Evolutionary conservation across 352 stramenopile genomes (phyloP).

Genomic region (Pythium plurisporium): DNA sequence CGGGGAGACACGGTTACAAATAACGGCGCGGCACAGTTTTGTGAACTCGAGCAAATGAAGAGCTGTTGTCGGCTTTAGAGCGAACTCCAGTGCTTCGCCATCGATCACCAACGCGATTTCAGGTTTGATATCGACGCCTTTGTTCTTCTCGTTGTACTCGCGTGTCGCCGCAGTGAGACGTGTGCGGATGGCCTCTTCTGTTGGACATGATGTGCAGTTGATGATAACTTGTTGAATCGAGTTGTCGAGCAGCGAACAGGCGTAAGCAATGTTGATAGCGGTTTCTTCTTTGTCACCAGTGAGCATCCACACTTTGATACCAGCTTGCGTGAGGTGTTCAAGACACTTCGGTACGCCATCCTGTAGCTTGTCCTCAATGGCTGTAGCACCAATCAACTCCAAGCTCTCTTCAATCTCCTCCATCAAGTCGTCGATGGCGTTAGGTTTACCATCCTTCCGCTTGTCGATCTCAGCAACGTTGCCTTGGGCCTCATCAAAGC

Average conservation of each 20-base stretch:
- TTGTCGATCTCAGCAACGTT: conserved; percentile 65
- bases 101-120: conserved; percentile 91
- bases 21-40: conserved; percentile 93
- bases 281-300: conserved; percentile 90
- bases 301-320: conserved; percentile 86
- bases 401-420: conserved; percentile 75
- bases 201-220: conserved; percentile 76
- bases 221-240: conserved; percentile 88
- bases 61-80: conserved; percentile 63
- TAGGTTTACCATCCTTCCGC: conserved; percentile 59
- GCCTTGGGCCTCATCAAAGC: conserved; percentile 56
- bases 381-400: conserved; percentile 73
- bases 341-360: conserved; percentile 81
- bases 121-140: conserved; percentile 55
- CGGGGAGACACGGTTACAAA: conserved; percentile 97
- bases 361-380: conserved; percentile 85
- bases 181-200: conserved; percentile 51
- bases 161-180: too few relatives aligned
- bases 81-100: conserved; percentile 84
- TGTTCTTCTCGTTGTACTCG: conserved; percentile 65
- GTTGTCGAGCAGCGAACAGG: conserved; percentile 85
- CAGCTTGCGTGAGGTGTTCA: conserved; percentile 63
- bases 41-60: conserved; percentile 80
- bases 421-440: conserved; percentile 62
- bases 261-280: conserved; percentile 87